Evolutionary conservation across 176 grass and related monocot genomes (phyloP).

Genomic region (Oryza longistaminata): DNA sequence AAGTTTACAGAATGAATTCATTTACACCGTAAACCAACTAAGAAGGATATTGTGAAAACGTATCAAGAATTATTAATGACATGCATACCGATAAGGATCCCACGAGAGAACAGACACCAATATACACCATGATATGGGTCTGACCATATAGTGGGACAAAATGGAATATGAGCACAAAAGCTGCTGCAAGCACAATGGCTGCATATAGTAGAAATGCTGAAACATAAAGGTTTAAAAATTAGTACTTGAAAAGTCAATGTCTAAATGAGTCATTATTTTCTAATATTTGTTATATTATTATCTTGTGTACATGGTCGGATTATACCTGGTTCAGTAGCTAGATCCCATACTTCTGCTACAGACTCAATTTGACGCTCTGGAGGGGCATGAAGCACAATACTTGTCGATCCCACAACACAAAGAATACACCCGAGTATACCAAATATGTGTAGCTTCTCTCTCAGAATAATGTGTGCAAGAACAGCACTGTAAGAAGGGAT

Average conservation of each 20-base stretch:
- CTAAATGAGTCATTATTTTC: neutral
- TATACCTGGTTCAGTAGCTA: slow-evolving; percentile 92
- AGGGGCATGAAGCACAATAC: slow-evolving; percentile 96
- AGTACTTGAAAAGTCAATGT: slow-evolving; percentile 10
- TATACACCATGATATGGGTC: slow-evolving; percentile 84
- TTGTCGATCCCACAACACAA: slow-evolving; percentile 95
- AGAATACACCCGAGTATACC: slow-evolving; percentile 89
- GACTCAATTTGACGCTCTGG: slow-evolving; percentile 85
- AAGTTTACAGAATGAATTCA: slow-evolving; percentile 9
- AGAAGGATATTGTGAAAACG: slow-evolving; percentile 15
- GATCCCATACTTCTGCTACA: slow-evolving; percentile 87
- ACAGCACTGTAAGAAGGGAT: slow-evolving; percentile 57
- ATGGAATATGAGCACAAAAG: slow-evolving; percentile 68
- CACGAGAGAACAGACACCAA: slow-evolving; percentile 81
- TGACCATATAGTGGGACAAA: slow-evolving; percentile 84
- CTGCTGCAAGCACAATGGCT: slow-evolving; percentile 58
- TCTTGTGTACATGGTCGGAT: neutral
- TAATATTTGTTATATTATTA: neutral
- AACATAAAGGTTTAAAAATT: slow-evolving; percentile 39
- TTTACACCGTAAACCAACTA: slow-evolving; percentile 13
- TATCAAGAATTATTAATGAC: slow-evolving; percentile 3
- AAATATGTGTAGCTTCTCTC: slow-evolving; percentile 91
- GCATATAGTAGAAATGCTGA: slow-evolving; percentile 78
- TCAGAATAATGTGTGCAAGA: slow-evolving; percentile 90
- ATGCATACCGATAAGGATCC: slow-evolving; percentile 75